Evolutionary conservation across 208 protist genomes (phyloP).

Genomic region (Leishmania tarentolae): DNA sequence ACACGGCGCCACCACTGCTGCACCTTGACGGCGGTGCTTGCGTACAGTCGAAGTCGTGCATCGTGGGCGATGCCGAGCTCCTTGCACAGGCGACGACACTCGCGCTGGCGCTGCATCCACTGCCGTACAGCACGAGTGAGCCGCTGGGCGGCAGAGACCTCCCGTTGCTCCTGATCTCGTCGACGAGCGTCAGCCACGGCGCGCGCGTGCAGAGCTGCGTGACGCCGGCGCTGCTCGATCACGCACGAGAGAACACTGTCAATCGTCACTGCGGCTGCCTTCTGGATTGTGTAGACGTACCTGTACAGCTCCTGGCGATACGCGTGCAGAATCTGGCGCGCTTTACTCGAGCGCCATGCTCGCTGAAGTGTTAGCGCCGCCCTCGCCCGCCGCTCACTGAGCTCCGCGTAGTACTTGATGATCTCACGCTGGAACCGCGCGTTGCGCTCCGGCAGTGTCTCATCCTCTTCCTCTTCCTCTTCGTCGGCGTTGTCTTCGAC

Average conservation of each 20-base stretch:
- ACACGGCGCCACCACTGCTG: slow-evolving; percentile 70
- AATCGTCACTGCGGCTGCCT: slow-evolving; percentile 66
- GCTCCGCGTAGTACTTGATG: slow-evolving; percentile 41
- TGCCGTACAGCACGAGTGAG: slow-evolving; percentile 36
- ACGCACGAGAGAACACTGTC: slow-evolving; percentile 43
- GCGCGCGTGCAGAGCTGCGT: slow-evolving; percentile 6
- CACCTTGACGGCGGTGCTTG: slow-evolving; percentile 40
- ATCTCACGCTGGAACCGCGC: slow-evolving; percentile 67
- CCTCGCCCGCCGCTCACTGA: slow-evolving; percentile 40
- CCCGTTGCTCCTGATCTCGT: slow-evolving; percentile 22
- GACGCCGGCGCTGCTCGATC: slow-evolving; percentile 26
- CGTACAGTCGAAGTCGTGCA: slow-evolving; percentile 39
- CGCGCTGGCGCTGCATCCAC: slow-evolving; percentile 35
- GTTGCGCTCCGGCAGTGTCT: slow-evolving; percentile 64
- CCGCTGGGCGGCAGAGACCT: slow-evolving; percentile 25
- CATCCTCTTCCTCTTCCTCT: slow-evolving; percentile 51
- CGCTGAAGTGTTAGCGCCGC: slow-evolving; percentile 64
- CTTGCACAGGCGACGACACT: slow-evolving; percentile 38
- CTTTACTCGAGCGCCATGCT: slow-evolving; percentile 59
- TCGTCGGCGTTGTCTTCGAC: neutral
- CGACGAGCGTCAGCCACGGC: slow-evolving; percentile 11
- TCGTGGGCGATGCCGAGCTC: slow-evolving; percentile 41
- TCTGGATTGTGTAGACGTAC: slow-evolving; percentile 61
- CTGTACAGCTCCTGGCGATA: slow-evolving; percentile 70
- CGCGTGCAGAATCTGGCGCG: slow-evolving; percentile 41